Conservation (phyloP, 1,284 basidiomycete genomes). For the Inonotus hispidus region DNA sequence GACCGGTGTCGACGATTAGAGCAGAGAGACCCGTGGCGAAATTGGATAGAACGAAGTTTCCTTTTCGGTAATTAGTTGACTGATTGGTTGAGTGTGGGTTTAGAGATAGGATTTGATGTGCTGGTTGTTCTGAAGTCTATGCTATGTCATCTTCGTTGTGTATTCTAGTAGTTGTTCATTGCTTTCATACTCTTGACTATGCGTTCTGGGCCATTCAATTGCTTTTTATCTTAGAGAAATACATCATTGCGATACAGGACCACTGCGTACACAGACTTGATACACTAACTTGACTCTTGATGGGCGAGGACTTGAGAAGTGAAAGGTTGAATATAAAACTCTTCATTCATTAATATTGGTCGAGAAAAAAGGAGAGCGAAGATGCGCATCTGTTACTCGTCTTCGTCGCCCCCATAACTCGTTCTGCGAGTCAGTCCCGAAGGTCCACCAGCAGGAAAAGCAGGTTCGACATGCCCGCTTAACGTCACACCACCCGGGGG, state of each 20-base stretch:
- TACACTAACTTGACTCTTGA: too few relatives aligned
- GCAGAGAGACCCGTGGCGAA: conserved; percentile 27
- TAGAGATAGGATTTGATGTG: background rate
- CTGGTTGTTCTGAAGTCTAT: background rate
- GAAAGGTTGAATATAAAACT: too few relatives aligned
- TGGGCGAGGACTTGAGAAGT: too few relatives aligned
- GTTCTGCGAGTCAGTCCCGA: conserved; percentile 14
- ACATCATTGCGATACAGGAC: background rate
- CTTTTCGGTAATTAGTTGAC: conserved; percentile 25
- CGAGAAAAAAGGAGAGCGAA: too few relatives aligned
- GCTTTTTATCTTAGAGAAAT: too few relatives aligned
- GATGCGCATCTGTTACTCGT: conserved; percentile 7
- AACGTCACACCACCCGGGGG: conserved; percentile 26
- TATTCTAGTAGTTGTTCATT: background rate
- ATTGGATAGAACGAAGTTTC: conserved; percentile 35
- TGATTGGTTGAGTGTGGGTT: background rate
- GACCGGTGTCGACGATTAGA: conserved; percentile 14
- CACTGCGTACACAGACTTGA: background rate
- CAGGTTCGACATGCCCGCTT: conserved; percentile 9
- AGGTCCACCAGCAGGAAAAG: conserved; percentile 3
- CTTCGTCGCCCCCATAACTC: conserved; percentile 18
- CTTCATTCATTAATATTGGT: too few relatives aligned
- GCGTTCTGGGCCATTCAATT: too few relatives aligned
- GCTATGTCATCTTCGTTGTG: background rate
- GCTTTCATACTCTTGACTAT: too few relatives aligned